phyloP scores from a whole-genome alignment of 2,329 filamentous ascomycete genomes.

The Neonectria faginata region DNA sequence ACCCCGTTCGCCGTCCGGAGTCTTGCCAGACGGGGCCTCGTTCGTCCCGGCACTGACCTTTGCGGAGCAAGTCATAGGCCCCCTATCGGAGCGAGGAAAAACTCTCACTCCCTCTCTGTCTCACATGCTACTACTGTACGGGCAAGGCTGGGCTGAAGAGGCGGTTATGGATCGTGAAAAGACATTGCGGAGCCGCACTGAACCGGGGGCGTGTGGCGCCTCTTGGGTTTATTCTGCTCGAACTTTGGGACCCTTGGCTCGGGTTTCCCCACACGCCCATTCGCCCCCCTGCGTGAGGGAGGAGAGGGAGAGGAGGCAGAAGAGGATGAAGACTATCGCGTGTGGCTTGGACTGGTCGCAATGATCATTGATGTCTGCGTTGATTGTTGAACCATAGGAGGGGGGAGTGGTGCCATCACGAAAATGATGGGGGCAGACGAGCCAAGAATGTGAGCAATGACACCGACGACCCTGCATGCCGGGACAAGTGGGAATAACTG shows the following conservation, averaged over 20 bases:
- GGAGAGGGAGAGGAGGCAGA: neutral
- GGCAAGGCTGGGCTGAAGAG: constrained; percentile 14
- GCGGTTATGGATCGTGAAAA: constrained; percentile 27
- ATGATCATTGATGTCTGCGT: neutral
- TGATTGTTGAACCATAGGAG: neutral
- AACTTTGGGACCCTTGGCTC: neutral
- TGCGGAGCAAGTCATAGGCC: constrained; percentile 13
- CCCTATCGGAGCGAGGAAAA: neutral
- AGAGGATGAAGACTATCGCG: neutral
- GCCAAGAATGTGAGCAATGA: neutral
- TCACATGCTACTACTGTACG: neutral
- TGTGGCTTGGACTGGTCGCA: neutral
- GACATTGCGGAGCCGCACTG: constrained; percentile 42
- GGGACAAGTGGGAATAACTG: neutral
- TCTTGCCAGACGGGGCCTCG: neutral
- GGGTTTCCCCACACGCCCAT: constrained; percentile 12
- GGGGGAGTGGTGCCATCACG: neutral
- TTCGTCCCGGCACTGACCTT: constrained; percentile 12
- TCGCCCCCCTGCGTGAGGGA: neutral
- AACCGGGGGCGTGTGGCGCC: constrained; percentile 19
- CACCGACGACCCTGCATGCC: neutral
- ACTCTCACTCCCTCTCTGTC: neutral
- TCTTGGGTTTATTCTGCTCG: neutral
- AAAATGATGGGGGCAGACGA: neutral
- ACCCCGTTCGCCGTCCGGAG: neutral